Evolutionary conservation across 1,139 yeast species (phyloP).

Genomic region (Blastobotrys serpentis): DNA sequence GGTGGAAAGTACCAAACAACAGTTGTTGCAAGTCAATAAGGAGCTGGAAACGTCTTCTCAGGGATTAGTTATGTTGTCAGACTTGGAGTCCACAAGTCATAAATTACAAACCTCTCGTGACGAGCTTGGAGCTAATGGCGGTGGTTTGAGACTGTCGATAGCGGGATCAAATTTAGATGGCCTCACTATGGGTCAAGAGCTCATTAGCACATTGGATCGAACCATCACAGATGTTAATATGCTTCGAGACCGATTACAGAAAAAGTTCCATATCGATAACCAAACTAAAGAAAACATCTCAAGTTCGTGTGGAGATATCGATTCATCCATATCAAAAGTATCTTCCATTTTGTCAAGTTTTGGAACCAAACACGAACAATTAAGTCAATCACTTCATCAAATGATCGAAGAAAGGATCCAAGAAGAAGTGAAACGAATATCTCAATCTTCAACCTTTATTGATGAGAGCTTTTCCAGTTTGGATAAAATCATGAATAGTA

Average conservation of each 20-base stretch:
- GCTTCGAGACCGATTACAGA: constrained; percentile 30
- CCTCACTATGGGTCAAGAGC: constrained; percentile 29
- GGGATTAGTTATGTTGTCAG: constrained; percentile 21
- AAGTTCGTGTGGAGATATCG: constrained; percentile 18
- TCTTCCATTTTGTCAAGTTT: constrained; percentile 3
- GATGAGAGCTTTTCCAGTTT: constrained; percentile 3
- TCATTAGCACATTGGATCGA: constrained; percentile 32
- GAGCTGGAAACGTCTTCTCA: constrained; percentile 29
- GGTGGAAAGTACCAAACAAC: constrained; percentile 32
- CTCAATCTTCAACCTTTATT: constrained; percentile 1
- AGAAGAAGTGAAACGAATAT: constrained; percentile 11
- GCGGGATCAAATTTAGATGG: constrained; percentile 7
- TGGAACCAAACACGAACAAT: constrained; percentile 7
- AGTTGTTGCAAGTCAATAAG: constrained; percentile 29
- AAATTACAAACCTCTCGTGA: constrained; percentile 26
- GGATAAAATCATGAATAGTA: background rate
- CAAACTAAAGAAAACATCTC: constrained; percentile 23
- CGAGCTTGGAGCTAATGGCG: constrained; percentile 29
- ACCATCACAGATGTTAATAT: constrained; percentile 30
- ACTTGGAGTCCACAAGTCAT: constrained; percentile 25
- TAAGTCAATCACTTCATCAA: constrained; percentile 1
- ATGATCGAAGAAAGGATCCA: constrained; percentile 7
- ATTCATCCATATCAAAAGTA: constrained; percentile 12
- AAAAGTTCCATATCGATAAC: constrained; percentile 22
- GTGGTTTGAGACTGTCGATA: constrained; percentile 4